Evolutionary conservation across 202 grass and related monocot species (phyloP), one percentile per base, ranked within the genome.

Genomic region (Setaria italica): DNA sequence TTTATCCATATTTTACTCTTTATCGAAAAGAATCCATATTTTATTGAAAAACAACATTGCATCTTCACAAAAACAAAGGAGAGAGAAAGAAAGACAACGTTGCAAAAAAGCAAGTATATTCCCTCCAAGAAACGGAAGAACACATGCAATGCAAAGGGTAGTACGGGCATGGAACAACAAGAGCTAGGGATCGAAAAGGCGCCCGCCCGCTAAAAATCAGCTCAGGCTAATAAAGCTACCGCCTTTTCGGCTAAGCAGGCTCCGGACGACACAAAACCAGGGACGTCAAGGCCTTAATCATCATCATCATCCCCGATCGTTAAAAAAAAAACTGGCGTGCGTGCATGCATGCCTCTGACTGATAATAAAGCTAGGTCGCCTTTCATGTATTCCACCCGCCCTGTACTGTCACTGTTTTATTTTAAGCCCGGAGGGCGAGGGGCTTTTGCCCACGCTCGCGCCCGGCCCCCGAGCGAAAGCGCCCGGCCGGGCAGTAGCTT

Each of bases 341-440:
- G 11, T 45, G 41, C 3, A 3, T 7, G 83, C 50, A 15, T 41
- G 19, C 12, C 11, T 14, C 59, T 65, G 54, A 2, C 62, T 77
- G 70, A 67, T 86, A 87, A 90, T 86, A 90, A 90, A 90, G 89
- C 50, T 16, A 11, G 9, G 3, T 11, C 62, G n/a, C 80, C 75
- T 87, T 87, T 85, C 41, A 43, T 25, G 20, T 64, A 64, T 62
- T 30, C 59, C 25, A 25, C 25, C 25, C 25, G 25, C 25, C 25
- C 59, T 62, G 59, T 33, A 48, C 45, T 49, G n/a, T n/a, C 2
- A 29, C 21, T 13, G 14, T 35, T 66, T 66, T 79, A n/a, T 6
- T 53, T 80, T 35, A 51, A 51, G 29, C 25, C 16, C 37, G 37
- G 20, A 14, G 46, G 50, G 1, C 29, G 74, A 78, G 60, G 37